A percentile compares a stretch with the other conserved stretches of the same genome.
phyloP scores from a whole-genome alignment of 768 basidiomycete genomes.

The Nidularia pulvinata region DNA sequence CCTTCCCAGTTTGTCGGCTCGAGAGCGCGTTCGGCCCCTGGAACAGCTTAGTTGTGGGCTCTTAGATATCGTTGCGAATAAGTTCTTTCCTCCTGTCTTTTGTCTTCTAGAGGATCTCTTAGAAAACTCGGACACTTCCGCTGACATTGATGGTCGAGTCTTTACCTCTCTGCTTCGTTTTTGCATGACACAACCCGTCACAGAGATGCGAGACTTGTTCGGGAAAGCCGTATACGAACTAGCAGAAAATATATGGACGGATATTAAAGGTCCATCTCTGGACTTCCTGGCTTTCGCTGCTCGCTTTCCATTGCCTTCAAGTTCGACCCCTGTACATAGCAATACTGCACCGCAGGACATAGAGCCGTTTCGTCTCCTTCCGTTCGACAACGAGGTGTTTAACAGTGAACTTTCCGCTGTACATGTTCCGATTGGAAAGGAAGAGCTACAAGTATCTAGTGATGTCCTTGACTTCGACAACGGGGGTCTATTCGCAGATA shows the following conservation, averaged over 20 bases:
- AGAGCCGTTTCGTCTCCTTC: constrained; percentile 21
- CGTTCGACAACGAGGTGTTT: constrained; percentile 34
- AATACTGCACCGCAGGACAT: background rate
- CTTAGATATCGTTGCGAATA: constrained; percentile 19
- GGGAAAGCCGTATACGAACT: constrained; percentile 8
- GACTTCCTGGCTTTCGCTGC: constrained; percentile 15
- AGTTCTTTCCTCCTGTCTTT: constrained; percentile 41
- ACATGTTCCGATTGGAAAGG: constrained; percentile 10
- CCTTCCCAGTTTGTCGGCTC: constrained; percentile 30
- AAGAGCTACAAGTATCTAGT: constrained; percentile 8
- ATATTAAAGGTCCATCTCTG: constrained; percentile 8
- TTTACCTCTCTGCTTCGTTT: constrained; percentile 44
- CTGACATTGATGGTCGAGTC: constrained; percentile 56
- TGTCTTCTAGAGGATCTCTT: constrained; percentile 20
- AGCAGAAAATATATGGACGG: constrained; percentile 18
- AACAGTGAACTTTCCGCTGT: constrained; percentile 18
- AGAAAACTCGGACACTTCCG: constrained; percentile 11
- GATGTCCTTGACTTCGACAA: constrained; percentile 37
- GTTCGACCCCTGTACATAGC: background rate
- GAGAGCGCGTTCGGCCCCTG: constrained; percentile 34
- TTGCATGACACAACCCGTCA: constrained; percentile 18
- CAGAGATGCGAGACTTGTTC: constrained; percentile 21
- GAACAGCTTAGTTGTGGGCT: constrained; percentile 24
- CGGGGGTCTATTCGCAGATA: constrained; percentile 49
- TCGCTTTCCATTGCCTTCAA: constrained; percentile 12